Base-by-base conservation (phyloP, 208 protist genomes). In the Wallacemonas sp. region DNA sequence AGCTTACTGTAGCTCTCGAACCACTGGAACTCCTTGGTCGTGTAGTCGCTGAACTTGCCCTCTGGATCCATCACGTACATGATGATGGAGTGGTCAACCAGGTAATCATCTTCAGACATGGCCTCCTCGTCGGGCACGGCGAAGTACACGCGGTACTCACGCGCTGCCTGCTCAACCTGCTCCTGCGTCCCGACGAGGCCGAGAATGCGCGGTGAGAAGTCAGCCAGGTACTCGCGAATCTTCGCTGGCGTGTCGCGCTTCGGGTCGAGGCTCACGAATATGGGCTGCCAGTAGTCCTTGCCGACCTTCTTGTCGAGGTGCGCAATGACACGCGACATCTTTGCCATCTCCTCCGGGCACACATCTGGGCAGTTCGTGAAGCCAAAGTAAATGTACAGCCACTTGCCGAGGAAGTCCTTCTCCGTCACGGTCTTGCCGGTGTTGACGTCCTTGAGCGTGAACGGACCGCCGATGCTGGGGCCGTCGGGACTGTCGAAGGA, bases 311-410 rank as follows among this genome's bases (percentile, higher is more conserved):
- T 83, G 72, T 97, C 88, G 2, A 97, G 33, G 33, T 78, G 72
- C 1, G 76, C 57, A 27, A 98, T 76, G 9, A 96, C 91, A 19
- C 81, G 79, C 17, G 83, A 82, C 76, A 99, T 88, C 76, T 98
- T 98, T 4, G 90, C 80, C 83, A 99, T 90, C 78, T 98, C 96
- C 38, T 93, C 88, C 36, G 97, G 97, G 70, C 97, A 99, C 43
- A 99, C 87, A 69, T 99, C 97, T 4, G 97, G 97, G 76, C 97
- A 99, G 78, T 96, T 96, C 2, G 95, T 98, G 78, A 99, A 99
- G 39, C 97, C 97, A 80, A 99, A 99, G 78, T 99, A 99, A 26
- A 99, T 85, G 47, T 98, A 92, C 29, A 90, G 33, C 81, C 83
- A 98, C 74, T 98, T 95, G 16, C 96, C 97, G 19, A 71, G 49